Percentiles rank a stretch among this genome's conserved stretches.
Conservation (phyloP, 2,329 filamentous ascomycete genomes). For the Periconia sp. region DNA sequence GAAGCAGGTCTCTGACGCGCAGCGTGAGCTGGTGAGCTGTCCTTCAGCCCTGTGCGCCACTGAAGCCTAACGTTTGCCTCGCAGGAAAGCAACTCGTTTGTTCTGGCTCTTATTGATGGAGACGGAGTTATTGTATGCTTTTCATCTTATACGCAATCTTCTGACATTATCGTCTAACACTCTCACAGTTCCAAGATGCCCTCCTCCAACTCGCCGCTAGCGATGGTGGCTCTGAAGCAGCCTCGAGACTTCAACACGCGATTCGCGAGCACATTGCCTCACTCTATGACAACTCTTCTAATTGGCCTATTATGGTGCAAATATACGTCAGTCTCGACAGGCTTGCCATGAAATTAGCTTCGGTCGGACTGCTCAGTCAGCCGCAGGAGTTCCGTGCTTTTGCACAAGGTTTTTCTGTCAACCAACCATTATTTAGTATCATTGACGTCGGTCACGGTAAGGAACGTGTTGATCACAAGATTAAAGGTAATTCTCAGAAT, state of each 20-base stretch:
- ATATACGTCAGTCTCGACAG: conserved; percentile 56
- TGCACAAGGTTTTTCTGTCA: conserved; percentile 51
- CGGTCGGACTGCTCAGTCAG: conserved; percentile 48
- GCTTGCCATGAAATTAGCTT: conserved; percentile 50
- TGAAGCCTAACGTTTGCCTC: conserved; percentile 5
- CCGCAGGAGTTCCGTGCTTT: conserved; percentile 50
- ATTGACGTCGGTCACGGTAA: conserved; percentile 56
- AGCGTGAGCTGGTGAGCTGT: conserved; percentile 33
- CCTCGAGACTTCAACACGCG: conserved; percentile 49
- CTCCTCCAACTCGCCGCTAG: conserved; percentile 47
- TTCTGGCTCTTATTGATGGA: conserved; percentile 56
- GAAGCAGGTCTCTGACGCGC: conserved; percentile 22
- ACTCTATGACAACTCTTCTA: conserved; percentile 48
- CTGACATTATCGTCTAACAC: conserved; percentile 2
- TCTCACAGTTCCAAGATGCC: conserved; percentile 50
- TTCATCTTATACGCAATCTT: not conserved
- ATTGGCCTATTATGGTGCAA: conserved; percentile 55
- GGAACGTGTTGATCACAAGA: conserved; percentile 55
- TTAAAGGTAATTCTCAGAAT: conserved; percentile 45
- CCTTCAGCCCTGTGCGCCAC: conserved; percentile 9
- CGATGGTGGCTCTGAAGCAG: conserved; percentile 55
- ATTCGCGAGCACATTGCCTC: conserved; percentile 51
- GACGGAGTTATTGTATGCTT: conserved; percentile 52
- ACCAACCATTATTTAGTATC: conserved; percentile 55
- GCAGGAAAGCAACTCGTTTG: conserved; percentile 50